Base-by-base conservation (phyloP, 768 basidiomycete species). In the Trametes elegans region DNA sequence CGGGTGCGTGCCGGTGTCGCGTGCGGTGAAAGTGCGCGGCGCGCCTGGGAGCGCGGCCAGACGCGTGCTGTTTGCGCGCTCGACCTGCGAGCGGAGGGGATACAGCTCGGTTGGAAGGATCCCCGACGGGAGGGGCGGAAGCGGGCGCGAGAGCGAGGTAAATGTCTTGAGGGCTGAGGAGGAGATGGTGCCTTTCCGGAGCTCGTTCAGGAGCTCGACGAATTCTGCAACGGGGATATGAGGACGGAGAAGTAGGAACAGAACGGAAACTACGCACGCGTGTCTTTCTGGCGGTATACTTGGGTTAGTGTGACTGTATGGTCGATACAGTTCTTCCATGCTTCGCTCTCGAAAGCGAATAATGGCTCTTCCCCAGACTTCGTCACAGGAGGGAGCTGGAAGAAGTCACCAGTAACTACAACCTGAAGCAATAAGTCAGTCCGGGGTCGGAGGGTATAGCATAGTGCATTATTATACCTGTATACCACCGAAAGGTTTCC, bases 271-370 rank as follows among this genome's bases (percentile, higher is more conserved):
- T 9, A 70, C 82, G 59, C 58, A 87, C 87, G 70, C 40, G 79
- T 75, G 64, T 89, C 87, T 48, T 84, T 88, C 65, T 91, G 89
- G 24, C 89, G 70, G 69, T 87, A 90, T 4, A 91, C 89, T 60
- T 87, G 81, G 5, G 76, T 83, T 3, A 92, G 74, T 46, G 79
- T 85, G 53, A 89, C 76, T 1, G 81, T 87, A 45, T 75, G 70
- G 44, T 81, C 75, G 43, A 84, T 73, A 56, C 83, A 80, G n/a
- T 74, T 68, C 43, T 77, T 73, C 84, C 84, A 85, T 24, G 71
- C 70, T 36, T 75, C 69, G 16, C 84, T 82, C 61, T 89, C 83
- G 64, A 88, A 89, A 0, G 82, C 82, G 58, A 88, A 88, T 59
- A 79, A 79, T 1, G 79, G 76, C 7, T 65, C 59, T 44, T 61